Conservation (phyloP, 2,329 filamentous ascomycete genomes). For the Alternaria panax region DNA sequence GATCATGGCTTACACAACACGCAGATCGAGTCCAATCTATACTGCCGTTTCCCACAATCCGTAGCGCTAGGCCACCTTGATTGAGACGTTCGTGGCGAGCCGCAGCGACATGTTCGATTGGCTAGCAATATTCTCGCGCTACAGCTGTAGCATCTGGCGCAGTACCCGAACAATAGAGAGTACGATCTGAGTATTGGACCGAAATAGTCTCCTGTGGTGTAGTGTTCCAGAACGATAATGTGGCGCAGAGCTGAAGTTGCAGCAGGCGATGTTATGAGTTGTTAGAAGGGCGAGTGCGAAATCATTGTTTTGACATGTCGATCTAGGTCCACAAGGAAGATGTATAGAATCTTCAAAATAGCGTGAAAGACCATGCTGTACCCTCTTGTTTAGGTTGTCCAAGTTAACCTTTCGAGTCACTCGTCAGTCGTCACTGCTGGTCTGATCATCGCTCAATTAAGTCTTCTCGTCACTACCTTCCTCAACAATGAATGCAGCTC, state of each 20-base stretch:
- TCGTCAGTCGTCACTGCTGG: neutral
- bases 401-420: neutral
- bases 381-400: neutral
- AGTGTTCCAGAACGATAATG: conserved; percentile 1
- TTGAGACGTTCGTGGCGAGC: neutral
- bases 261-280: neutral
- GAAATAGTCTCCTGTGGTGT: neutral
- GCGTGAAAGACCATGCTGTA: neutral
- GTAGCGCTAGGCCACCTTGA: neutral
- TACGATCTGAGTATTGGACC: neutral
- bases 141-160: neutral
- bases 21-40: neutral
- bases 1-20: neutral
- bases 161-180: neutral
- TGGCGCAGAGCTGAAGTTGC: conserved; percentile 3
- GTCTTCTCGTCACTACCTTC: neutral
- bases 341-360: neutral
- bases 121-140: neutral
- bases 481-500: neutral
- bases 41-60: neutral
- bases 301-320: neutral
- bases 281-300: neutral
- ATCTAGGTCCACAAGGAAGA: neutral
- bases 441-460: neutral
- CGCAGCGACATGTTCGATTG: neutral